Evolutionary conservation across 257 asterid species (phyloP), one percentile per base, ranked within the genome.

Genomic region (Lycium ferocissimum): DNA sequence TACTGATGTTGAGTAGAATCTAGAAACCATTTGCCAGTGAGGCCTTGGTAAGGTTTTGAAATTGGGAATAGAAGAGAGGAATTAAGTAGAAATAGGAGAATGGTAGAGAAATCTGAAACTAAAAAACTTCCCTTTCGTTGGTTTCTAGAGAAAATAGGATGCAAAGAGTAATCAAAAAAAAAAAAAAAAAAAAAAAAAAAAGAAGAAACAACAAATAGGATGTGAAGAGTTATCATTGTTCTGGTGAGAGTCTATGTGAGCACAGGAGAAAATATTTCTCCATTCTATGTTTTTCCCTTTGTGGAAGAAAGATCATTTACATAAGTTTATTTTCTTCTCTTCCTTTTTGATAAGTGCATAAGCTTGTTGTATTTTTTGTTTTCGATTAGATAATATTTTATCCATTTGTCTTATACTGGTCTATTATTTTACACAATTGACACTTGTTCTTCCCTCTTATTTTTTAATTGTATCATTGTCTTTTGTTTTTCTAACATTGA

Each of bases 191-290:
- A 5, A 40, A 69, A 9, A 70, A 26, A 1, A 26, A 70, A 70
- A 26, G 3, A 5, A 40, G 45, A 40, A 40, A 2, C 45, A 40
- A 40, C 40, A 70, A 70, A 70, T 70, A 70, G 4, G 13, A 8
- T 70, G 15, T 70, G 17, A 70, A 49, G 62, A 49, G 61, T 75
- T 75, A 12, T 75, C n/a, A 76, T 43, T 73, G 80, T 73, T 73
- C 47, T 51, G 43, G 62, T 20, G 13, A 11, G 38, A 75, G 12
- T 5, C n/a, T 75, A 47, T 45, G 59, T n/a, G 40, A 11, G 13
- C 20, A 6, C 43, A 12, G 43, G 33, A 7, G 62, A 22, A 43
- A 75, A 49, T 75, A 26, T 14, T 73, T 73, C 26, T 9, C 66
- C 66, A n/a, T 59, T 59, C 12, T 59, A n/a, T 59, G 7, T 59